These are phyloP conservation scores for Mucor irregularis DNA, from an alignment of 371 early-diverging fungal genomes.

Conservation along the genomic window DNA sequence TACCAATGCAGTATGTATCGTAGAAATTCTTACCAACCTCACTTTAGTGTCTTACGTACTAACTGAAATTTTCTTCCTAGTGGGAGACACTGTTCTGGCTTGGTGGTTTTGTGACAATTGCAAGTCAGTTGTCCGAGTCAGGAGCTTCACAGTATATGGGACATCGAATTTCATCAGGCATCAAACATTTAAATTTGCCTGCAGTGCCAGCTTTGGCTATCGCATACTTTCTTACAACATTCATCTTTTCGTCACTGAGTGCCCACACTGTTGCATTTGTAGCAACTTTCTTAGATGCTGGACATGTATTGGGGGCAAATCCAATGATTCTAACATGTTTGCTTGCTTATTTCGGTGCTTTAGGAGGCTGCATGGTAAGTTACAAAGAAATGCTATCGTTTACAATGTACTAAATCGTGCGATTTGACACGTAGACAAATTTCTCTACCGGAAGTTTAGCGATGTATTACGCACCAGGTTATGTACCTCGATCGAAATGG, in stretches of 20 bases:
- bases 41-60: not conserved
- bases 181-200: constrained; percentile 32
- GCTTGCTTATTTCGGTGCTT: constrained; percentile 66
- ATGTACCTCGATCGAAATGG: constrained; percentile 60
- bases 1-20: constrained; percentile 56
- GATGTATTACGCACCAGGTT: constrained; percentile 65
- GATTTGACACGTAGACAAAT: constrained; percentile 52
- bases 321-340: constrained; percentile 59
- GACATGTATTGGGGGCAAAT: constrained; percentile 59
- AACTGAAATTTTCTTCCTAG: constrained; percentile 11
- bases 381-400: not conserved
- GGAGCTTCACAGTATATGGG: constrained; percentile 71
- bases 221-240: constrained; percentile 70
- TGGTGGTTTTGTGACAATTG: constrained; percentile 76
- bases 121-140: constrained; percentile 68
- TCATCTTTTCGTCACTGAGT: constrained; percentile 71
- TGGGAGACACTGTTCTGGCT: constrained; percentile 88
- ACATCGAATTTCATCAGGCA: constrained; percentile 45
- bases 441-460: constrained; percentile 63
- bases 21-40: no score
- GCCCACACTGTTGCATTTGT: constrained; percentile 73
- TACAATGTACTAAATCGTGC: not conserved
- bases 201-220: constrained; percentile 53
- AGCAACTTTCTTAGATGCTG: constrained; percentile 77
- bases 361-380: constrained; percentile 65